Conservation (phyloP, 2,329 filamentous ascomycete species). For the Fusarium solani-melongenae region DNA sequence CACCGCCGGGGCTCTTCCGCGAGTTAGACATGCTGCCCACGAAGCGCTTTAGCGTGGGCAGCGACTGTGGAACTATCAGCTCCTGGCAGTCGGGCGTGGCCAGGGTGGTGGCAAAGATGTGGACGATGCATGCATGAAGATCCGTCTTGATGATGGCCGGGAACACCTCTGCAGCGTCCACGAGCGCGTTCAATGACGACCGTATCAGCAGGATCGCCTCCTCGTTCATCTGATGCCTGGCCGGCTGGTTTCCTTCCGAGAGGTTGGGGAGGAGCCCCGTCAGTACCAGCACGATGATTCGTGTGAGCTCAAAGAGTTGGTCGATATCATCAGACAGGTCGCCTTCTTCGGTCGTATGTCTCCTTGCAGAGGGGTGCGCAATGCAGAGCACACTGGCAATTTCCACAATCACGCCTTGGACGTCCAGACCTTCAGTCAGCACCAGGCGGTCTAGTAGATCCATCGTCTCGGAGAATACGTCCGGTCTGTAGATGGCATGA, state of each 20-base stretch:
- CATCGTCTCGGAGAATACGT: constrained; percentile 97
- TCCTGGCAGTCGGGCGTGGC: constrained; percentile 87
- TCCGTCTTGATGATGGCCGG: constrained; percentile 97
- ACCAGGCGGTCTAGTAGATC: constrained; percentile 93
- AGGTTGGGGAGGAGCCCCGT: constrained; percentile 88
- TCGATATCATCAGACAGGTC: constrained; percentile 97
- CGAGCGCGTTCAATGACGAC: constrained; percentile 85
- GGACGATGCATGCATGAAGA: constrained; percentile 93
- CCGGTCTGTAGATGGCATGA: constrained; percentile 94
- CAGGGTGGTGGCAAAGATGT: constrained; percentile 94
- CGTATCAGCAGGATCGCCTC: constrained; percentile 86
- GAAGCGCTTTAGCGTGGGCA: constrained; percentile 93
- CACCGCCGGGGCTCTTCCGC: constrained; percentile 49
- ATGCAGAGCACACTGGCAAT: constrained; percentile 92
- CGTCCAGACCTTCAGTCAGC: constrained; percentile 87
- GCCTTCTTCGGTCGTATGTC: constrained; percentile 67
- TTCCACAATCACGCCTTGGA: constrained; percentile 92
- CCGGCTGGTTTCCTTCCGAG: constrained; percentile 71
- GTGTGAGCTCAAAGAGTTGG: constrained; percentile 94
- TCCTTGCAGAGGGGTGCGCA: constrained; percentile 87
- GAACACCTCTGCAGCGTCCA: constrained; percentile 95
- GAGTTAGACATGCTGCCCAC: constrained; percentile 76
- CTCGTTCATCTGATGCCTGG: constrained; percentile 83
- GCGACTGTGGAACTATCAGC: constrained; percentile 86
- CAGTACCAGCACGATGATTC: constrained; percentile 94